phyloP scores from a whole-genome alignment of 306 rosid species.

The Lathyrus tuberosus region DNA sequence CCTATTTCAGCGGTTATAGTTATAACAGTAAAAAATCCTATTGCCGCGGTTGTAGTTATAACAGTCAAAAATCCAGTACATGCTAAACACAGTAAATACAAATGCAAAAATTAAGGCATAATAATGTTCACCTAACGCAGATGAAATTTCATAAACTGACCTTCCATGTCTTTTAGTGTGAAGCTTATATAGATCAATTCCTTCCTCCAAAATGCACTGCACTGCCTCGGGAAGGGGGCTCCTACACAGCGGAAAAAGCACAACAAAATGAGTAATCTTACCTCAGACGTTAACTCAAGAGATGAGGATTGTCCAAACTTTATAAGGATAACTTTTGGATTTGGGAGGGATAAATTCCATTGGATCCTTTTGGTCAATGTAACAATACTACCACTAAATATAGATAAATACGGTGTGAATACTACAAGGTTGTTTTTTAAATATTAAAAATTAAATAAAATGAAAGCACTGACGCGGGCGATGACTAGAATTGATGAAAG shows the following conservation, averaged over 20 bases:
- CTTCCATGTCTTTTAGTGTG: conserved; percentile 79
- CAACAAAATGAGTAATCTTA: conserved; percentile 28
- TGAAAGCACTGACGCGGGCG: background rate
- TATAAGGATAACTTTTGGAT: background rate
- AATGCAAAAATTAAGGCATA: conserved; percentile 1
- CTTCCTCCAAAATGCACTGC: conserved; percentile 77
- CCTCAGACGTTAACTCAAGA: background rate
- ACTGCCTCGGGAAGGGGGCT: conserved; percentile 66
- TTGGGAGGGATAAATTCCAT: background rate
- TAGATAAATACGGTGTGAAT: conserved; percentile 29
- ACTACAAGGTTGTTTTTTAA: conserved; percentile 18
- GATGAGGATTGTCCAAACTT: background rate
- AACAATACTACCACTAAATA: conserved; percentile 29
- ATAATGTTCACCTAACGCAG: conserved; percentile 19
- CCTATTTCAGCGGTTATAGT: conserved; percentile 13
- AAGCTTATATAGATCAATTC: conserved; percentile 71
- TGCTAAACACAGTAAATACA: conserved; percentile 16
- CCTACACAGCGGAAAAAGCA: conserved; percentile 49
- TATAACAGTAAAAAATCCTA: no score
- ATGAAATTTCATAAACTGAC: conserved; percentile 49
- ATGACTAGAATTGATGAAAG: conserved; percentile 20
- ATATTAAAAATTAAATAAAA: conserved; percentile 12
- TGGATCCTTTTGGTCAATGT: conserved; percentile 10
- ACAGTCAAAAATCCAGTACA: conserved; percentile 18
- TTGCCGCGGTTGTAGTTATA: no score